Conservation (phyloP, 2,329 filamentous ascomycete species). For the Fusarium pininemorale region DNA sequence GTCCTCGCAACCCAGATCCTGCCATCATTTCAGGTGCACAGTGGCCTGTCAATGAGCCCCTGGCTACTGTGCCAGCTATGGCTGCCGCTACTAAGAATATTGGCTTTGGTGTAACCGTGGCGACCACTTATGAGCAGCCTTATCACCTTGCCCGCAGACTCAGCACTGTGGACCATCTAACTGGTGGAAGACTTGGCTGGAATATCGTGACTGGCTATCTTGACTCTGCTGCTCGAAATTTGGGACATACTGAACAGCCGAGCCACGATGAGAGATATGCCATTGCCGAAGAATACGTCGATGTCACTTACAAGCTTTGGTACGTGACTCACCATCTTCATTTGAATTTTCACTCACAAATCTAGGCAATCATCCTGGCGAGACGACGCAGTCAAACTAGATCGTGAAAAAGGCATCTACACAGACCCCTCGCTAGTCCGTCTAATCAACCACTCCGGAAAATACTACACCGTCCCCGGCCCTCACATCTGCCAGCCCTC, state of each 20-base stretch:
- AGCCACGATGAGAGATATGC: conserved; percentile 73
- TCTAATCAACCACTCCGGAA: conserved; percentile 72
- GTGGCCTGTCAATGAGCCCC: conserved; percentile 76
- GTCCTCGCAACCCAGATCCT: conserved; percentile 59
- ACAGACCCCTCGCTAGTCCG: conserved; percentile 62
- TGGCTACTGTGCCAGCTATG: conserved; percentile 73
- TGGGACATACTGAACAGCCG: conserved; percentile 66
- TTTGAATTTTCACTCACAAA: neutral
- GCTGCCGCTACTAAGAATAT: conserved; percentile 74
- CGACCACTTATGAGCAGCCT: conserved; percentile 76
- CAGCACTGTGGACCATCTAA: conserved; percentile 74
- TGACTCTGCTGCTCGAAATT: conserved; percentile 73
- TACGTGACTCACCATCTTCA: conserved; percentile 19
- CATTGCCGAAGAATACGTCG: conserved; percentile 70
- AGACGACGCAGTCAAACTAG: conserved; percentile 70
- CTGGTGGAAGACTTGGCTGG: conserved; percentile 61
- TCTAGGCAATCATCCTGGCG: conserved; percentile 67
- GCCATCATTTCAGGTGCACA: conserved; percentile 71
- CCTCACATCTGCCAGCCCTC: conserved; percentile 74
- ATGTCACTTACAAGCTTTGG: conserved; percentile 73
- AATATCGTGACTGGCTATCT: conserved; percentile 75
- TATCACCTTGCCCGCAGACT: conserved; percentile 73
- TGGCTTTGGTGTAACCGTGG: conserved; percentile 75
- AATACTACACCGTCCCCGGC: conserved; percentile 70
- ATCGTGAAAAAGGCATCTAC: conserved; percentile 68